Evolutionary conservation across 2,329 filamentous ascomycete species (phyloP).

Genomic region (Coniella vitis): DNA sequence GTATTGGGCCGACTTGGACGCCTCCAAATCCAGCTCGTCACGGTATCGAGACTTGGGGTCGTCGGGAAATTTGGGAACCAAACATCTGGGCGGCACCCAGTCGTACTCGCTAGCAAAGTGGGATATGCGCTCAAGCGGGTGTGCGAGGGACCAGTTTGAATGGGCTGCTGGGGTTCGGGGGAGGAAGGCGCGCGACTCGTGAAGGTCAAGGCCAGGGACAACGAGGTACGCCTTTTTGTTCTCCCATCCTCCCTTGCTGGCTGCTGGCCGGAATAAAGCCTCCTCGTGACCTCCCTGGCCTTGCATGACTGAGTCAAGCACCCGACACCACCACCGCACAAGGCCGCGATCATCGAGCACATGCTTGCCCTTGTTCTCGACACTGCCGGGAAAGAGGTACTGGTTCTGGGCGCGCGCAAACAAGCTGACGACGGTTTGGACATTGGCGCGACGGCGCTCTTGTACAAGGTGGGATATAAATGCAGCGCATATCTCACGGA

Average conservation of each 20-base stretch:
- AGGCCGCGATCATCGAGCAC: constrained; percentile 84
- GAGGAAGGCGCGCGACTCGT: constrained; percentile 74
- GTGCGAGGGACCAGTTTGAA: constrained; percentile 61
- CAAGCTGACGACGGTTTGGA: constrained; percentile 72
- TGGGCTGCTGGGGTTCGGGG: constrained; percentile 48
- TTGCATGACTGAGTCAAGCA: constrained; percentile 68
- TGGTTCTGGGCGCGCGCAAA: constrained; percentile 90
- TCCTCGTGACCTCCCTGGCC: constrained; percentile 25
- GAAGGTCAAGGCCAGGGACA: constrained; percentile 77
- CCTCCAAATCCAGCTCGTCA: constrained; percentile 80
- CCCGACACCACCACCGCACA: constrained; percentile 93
- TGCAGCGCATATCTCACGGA: constrained; percentile 64
- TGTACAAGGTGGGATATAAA: constrained; percentile 73
- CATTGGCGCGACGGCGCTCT: constrained; percentile 54
- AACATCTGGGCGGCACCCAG: constrained; percentile 66
- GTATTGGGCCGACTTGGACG: constrained; percentile 48
- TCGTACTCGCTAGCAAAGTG: constrained; percentile 53
- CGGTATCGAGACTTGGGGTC: constrained; percentile 91
- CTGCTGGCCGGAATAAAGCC: constrained; percentile 12
- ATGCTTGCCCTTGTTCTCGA: constrained; percentile 79
- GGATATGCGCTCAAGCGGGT: constrained; percentile 60
- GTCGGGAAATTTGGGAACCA: constrained; percentile 88
- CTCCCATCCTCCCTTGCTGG: constrained; percentile 28
- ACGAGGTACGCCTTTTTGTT: constrained; percentile 70
- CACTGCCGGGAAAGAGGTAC: constrained; percentile 89